Conservation (phyloP, 1,284 basidiomycete species). For the Somion occarium region DNA sequence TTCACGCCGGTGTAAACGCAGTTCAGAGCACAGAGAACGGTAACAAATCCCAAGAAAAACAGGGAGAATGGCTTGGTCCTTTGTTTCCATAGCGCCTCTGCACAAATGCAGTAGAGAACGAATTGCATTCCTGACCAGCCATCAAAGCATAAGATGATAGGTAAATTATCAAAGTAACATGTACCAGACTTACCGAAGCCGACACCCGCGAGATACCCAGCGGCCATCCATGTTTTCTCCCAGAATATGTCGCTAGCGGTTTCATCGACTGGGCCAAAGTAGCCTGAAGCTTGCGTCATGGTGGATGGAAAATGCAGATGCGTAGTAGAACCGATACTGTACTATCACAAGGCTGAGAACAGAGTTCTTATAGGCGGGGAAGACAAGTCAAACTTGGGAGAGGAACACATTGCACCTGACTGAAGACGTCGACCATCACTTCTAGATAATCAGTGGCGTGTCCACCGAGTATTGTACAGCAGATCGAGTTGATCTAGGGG, state of each 20-base stretch:
- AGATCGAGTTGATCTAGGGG: too few relatives aligned
- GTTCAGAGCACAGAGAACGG: slow-evolving; percentile 32
- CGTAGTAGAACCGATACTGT: not conserved
- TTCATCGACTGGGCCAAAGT: slow-evolving; percentile 2
- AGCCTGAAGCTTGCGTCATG: not conserved
- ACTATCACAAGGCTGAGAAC: too few relatives aligned
- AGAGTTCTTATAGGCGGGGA: too few relatives aligned
- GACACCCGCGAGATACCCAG: slow-evolving; percentile 1
- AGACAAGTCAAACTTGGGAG: too few relatives aligned
- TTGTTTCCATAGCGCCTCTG: slow-evolving; percentile 34
- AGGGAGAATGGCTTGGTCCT: slow-evolving; percentile 26
- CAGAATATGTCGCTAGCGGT: not conserved
- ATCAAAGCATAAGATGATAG: too few relatives aligned
- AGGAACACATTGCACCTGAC: too few relatives aligned
- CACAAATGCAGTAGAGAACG: slow-evolving; percentile 33
- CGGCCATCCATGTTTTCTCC: slow-evolving; percentile 4
- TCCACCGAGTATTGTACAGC: too few relatives aligned
- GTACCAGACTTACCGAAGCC: not conserved
- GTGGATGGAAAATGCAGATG: not conserved
- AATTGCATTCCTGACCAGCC: slow-evolving; percentile 37
- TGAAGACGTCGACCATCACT: too few relatives aligned
- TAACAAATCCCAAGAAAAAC: slow-evolving; percentile 35
- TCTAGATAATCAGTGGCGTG: too few relatives aligned
- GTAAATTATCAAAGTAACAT: not conserved
- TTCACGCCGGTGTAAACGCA: slow-evolving; percentile 35